Evolutionary conservation across 768 basidiomycete species (phyloP), one percentile per base, ranked within the genome.

Genomic region (Pleurotus giganteus): DNA sequence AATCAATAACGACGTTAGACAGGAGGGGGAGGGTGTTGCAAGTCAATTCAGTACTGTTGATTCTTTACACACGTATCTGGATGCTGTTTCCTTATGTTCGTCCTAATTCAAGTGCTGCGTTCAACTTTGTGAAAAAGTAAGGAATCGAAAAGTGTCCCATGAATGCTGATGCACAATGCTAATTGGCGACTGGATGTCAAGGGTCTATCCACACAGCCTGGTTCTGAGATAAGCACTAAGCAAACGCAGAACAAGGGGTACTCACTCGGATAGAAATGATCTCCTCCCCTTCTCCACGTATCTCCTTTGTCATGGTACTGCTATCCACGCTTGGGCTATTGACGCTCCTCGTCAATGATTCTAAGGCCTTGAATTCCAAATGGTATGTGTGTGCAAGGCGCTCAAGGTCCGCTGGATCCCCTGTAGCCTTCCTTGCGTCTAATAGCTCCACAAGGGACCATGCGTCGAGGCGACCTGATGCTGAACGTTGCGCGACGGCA

Each of bases 301-400:
- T 69, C 11, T 66, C 72, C 58, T 73, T 73, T 26, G 74, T 71
- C 17, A 73, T 72, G 9, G 77, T 75, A 2, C 68, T 71, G 51
- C 73, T 70, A 44, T 79, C 75, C 4, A 88, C 71, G 65, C 83
- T 88, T 12, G 89, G 87, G 44, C 79, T 83, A 61, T 74, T 89
- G 63, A 92, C 78, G 64, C 77, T 76, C 54, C 73, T 71, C 26
- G 79, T 72, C 17, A 93, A 61, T 17, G 66, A 73, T 46, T 81
- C 76, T 29, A 92, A 58, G 56, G 74, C 78, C 19, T 66, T 69
- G 0, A 71, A 58, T 52, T 88, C 86, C 24, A 93, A 65, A 4
- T 70, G 78, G 63, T 84, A 85, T 62, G 74, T 74, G 47, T 68
- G 62, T 32, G 83, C 81, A 5, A 91, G 69, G n/a, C 65, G 60